Base-by-base conservation (phyloP, 331 rosid species). In the Acacia pycnantha region DNA sequence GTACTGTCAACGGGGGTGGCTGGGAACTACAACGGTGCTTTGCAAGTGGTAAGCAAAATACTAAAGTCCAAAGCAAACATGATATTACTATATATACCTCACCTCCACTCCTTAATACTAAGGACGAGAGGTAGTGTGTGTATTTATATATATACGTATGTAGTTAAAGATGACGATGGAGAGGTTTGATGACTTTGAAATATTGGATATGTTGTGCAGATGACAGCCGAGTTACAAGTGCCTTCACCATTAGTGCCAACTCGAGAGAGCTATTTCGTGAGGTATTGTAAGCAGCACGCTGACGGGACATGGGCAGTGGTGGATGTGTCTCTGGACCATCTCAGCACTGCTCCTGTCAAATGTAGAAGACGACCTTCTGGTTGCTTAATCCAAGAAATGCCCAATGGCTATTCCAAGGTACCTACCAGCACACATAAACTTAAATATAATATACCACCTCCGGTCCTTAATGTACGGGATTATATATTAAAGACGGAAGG, bases 301-400 rank as follows among this genome's bases (percentile, higher is more conserved):
- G 99, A 96, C 9, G 99, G 99, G 47, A 89, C 90, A 4, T 96
- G 99, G 99, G 98, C 97, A 3, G 99, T 96, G 47, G 99, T 96
- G 44, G 99, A 96, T 70, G 97, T 92, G 29, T 96, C 99, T 11
- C 82, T 96, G 83, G 99, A 96, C 70, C 90, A 89, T 74, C 73
- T 94, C 69, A 92, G 97, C 37, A 96, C 94, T 12, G 82, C 85
- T 48, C 91, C 97, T 1, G 83, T 85, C 1, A 85, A 91, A 82
- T 90, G 94, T 50, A 87, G 93, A 82, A 90, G 98, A 91, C 90
- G 94, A 83, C 98, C 99, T 53, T 94, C 99, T 3, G 99, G 99
- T 56, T 96, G 99, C 79, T 88, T 96, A 53, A 92, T 96, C 82
- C 98, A 96, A 82, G 99, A 96, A 82, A 87, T 96, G 99, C 98